These are phyloP conservation scores for Gilbertella persicaria DNA, from an alignment of 371 early-diverging fungal species.

Conservation along the genomic window DNA sequence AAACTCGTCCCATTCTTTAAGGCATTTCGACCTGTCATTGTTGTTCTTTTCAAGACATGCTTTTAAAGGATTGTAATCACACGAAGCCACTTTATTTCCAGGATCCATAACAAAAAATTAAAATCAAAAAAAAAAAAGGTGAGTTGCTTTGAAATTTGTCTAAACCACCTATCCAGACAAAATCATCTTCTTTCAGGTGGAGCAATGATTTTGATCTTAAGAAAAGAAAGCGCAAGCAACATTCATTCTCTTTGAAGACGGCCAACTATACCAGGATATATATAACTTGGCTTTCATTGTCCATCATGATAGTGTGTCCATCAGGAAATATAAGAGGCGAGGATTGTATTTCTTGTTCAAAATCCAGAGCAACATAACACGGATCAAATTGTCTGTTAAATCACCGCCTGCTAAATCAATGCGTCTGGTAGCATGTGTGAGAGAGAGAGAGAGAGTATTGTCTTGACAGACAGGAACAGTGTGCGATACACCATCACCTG, in stretches of 20 bases:
- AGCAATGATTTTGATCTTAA: constrained; percentile 99
- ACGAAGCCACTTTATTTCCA: constrained; percentile 29
- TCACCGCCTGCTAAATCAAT: constrained; percentile 96
- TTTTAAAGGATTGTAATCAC: constrained; percentile 59
- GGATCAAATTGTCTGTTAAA: constrained; percentile 96
- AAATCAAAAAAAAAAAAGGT: not conserved
- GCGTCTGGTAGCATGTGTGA: constrained; percentile 97
- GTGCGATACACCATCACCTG: constrained; percentile 95
- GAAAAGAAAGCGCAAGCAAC: constrained; percentile 95
- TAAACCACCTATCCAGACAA: constrained; percentile 99
- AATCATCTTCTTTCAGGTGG: constrained; percentile 99
- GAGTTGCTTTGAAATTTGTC: constrained; percentile 92
- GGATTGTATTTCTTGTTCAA: too few species aligned
- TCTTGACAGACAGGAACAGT: constrained; percentile 96
- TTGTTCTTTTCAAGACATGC: constrained; percentile 55
- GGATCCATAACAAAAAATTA: constrained; percentile 7
- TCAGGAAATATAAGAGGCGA: too few species aligned
- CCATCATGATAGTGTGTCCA: too few species aligned
- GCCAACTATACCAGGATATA: constrained; percentile 97
- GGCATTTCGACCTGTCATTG: constrained; percentile 60
- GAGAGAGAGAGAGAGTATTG: constrained; percentile 96
- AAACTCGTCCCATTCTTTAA: constrained; percentile 68
- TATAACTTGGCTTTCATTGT: too few species aligned
- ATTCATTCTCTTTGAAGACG: constrained; percentile 99
- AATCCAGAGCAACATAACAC: constrained; percentile 96